Evolutionary conservation across 441 rosid genomes (phyloP).

Genomic region (Sinapis alba): DNA sequence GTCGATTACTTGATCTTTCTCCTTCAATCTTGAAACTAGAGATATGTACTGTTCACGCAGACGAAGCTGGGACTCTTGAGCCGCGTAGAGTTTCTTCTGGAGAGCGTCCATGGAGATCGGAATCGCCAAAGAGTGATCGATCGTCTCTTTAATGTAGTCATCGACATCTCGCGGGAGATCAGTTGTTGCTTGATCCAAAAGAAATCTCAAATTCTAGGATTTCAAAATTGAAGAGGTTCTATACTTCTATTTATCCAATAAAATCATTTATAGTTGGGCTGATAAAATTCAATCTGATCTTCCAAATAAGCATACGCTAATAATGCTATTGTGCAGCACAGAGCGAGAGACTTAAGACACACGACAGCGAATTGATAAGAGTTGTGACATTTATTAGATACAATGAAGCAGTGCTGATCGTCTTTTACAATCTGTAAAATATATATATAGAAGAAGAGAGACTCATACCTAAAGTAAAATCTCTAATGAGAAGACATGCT

Average conservation of each 20-base stretch:
- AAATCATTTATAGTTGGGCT: conserved; percentile 16
- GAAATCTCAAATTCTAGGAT: conserved; percentile 13
- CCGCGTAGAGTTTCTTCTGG: conserved; percentile 53
- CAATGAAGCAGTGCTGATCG: conserved; percentile 14
- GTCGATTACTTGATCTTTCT: conserved; percentile 56
- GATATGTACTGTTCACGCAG: conserved; percentile 52
- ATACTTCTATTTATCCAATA: background rate
- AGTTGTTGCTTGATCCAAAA: conserved; percentile 36
- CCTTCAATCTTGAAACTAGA: conserved; percentile 47
- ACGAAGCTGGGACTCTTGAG: conserved; percentile 58
- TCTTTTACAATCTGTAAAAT: conserved; percentile 32
- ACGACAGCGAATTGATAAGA: background rate
- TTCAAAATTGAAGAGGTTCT: conserved; percentile 10
- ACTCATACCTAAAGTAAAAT: conserved; percentile 2
- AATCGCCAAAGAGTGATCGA: conserved; percentile 60
- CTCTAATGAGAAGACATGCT: conserved; percentile 20
- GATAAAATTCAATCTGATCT: too few relatives aligned
- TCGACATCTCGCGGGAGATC: conserved; percentile 55
- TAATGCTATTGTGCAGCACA: background rate
- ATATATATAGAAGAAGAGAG: conserved; percentile 30
- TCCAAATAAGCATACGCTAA: too few relatives aligned
- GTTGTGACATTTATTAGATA: conserved; percentile 20
- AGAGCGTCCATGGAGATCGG: conserved; percentile 56
- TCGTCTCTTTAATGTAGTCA: conserved; percentile 56
- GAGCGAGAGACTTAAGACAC: background rate